These are phyloP conservation scores for Talinum fruticosum DNA, from an alignment of 148 eudicot species.

Conservation along the genomic window DNA sequence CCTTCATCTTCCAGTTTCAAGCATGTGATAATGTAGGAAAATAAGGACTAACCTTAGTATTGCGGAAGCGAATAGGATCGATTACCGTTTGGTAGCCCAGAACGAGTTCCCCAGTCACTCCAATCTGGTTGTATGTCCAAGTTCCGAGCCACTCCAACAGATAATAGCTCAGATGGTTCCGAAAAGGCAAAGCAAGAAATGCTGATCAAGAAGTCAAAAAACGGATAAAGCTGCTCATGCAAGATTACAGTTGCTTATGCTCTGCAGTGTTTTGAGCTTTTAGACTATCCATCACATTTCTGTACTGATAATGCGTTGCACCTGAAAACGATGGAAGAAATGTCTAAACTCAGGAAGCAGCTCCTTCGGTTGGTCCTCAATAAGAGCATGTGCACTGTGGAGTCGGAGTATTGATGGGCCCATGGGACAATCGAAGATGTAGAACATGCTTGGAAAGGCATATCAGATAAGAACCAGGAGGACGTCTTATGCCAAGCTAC, in stretches of 20 bases:
- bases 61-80: no score
- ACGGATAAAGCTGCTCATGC: conserved; percentile 52
- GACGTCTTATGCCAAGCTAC: conserved; percentile 75
- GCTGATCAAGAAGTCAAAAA: conserved; percentile 43
- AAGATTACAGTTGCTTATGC: conserved; percentile 70
- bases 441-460: conserved; percentile 56
- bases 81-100: no score
- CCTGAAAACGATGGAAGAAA: conserved; percentile 77
- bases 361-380: conserved; percentile 59
- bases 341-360: conserved; percentile 78
- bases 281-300: conserved; percentile 39
- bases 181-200: conserved; percentile 18
- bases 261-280: conserved; percentile 71
- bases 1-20: conserved; percentile 58
- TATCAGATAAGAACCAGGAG: conserved; percentile 51
- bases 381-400: conserved; percentile 29
- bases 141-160: conserved; percentile 24
- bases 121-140: no score
- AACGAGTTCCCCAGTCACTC: no score
- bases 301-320: conserved; percentile 53
- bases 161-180: conserved; percentile 22
- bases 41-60: no score
- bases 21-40: no score
- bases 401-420: conserved; percentile 46
- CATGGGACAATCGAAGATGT: conserved; percentile 57